A percentile compares a stretch with the other conserved stretches of the same genome.
phyloP scores from a whole-genome alignment of 768 basidiomycete species.

The Russula foetens region DNA sequence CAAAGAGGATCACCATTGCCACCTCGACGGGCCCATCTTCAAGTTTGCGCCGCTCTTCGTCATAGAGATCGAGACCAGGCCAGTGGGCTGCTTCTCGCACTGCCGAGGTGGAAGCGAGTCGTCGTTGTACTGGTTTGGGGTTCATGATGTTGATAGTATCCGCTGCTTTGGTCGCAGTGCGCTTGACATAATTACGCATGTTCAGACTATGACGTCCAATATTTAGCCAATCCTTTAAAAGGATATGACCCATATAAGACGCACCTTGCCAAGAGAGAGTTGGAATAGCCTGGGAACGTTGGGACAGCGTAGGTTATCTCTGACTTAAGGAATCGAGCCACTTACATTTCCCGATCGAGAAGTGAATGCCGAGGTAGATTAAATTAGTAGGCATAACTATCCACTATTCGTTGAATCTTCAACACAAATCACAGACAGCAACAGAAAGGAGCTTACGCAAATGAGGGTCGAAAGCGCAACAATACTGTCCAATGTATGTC shows the following conservation, averaged over 20 bases:
- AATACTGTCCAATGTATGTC: neutral
- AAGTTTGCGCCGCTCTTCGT: neutral
- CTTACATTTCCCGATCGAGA: slow-evolving; percentile 15
- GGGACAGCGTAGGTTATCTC: neutral
- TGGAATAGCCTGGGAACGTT: slow-evolving; percentile 7
- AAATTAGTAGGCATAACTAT: neutral
- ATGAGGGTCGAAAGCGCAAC: slow-evolving; percentile 3
- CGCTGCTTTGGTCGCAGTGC: neutral
- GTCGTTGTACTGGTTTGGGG: neutral
- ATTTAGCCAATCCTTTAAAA: neutral
- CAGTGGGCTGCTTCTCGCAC: neutral
- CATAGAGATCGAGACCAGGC: neutral
- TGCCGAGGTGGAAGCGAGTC: neutral
- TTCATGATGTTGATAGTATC: neutral
- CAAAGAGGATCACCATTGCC: neutral
- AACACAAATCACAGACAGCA: neutral
- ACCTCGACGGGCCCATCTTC: neutral
- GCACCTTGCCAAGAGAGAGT: slow-evolving; percentile 12
- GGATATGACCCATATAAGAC: neutral
- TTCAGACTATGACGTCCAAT: slow-evolving; percentile 2
- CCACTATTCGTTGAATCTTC: slow-evolving; percentile 5
- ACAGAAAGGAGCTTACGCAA: neutral
- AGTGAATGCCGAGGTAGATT: slow-evolving; percentile 13
- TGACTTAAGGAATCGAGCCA: neutral
- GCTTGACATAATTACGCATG: slow-evolving; percentile 15